Conservation (phyloP, 1,284 basidiomycete genomes). For the Clitocybe nebularis region DNA sequence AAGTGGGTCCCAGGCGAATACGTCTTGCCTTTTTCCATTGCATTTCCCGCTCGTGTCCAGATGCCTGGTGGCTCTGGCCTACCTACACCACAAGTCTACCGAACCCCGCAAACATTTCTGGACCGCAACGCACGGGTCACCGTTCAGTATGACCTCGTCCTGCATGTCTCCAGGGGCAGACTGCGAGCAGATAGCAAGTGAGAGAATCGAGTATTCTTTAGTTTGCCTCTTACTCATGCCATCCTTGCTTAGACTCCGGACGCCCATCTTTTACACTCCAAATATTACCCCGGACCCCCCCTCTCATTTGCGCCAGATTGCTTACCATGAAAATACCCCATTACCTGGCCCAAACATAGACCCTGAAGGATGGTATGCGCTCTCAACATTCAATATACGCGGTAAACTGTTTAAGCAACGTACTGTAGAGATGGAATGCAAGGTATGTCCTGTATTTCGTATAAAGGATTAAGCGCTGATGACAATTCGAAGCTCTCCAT, state of each 20-base stretch:
- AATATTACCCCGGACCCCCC: neutral
- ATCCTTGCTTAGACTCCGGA: neutral
- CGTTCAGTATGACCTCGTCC: neutral
- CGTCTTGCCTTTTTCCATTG: slow-evolving; percentile 30
- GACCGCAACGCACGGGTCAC: neutral
- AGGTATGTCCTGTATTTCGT: neutral
- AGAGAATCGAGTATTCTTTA: neutral
- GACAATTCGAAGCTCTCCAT: neutral
- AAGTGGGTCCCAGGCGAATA: slow-evolving; percentile 27
- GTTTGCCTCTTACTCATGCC: neutral
- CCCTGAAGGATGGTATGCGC: neutral
- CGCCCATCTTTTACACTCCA: neutral
- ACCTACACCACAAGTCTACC: slow-evolving; percentile 13
- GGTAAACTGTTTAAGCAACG: neutral
- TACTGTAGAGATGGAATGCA: neutral
- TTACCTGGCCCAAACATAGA: neutral
- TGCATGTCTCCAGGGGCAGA: neutral
- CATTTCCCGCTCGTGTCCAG: slow-evolving; percentile 24
- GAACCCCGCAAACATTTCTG: slow-evolving; percentile 17
- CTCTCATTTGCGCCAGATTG: neutral
- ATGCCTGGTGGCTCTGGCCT: slow-evolving; percentile 14
- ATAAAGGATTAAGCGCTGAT: neutral
- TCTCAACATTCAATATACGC: neutral
- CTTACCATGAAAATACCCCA: neutral
- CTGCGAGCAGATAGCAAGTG: neutral